Conservation (phyloP, 1,139 yeast genomes). For the Sugiyamaella novakii region DNA sequence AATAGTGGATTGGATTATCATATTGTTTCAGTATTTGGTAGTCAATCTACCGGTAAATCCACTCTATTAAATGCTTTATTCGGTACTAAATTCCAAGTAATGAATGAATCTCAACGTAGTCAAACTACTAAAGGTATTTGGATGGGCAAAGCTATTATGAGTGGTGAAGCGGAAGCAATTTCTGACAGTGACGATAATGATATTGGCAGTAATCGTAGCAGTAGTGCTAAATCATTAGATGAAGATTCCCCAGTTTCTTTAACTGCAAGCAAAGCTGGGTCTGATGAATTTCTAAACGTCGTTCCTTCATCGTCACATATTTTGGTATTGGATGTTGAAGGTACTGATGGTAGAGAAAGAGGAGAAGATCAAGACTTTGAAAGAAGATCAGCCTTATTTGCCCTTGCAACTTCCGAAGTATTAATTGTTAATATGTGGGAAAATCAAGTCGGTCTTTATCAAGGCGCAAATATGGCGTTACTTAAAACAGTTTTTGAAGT, state of each 20-base stretch:
- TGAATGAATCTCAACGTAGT: slow-evolving; percentile 80
- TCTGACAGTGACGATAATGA: slow-evolving; percentile 19
- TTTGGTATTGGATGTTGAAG: slow-evolving; percentile 95
- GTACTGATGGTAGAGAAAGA: slow-evolving; percentile 96
- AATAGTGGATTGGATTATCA: slow-evolving; percentile 76
- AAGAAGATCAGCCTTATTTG: slow-evolving; percentile 92
- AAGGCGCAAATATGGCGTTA: slow-evolving; percentile 96
- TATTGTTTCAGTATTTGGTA: slow-evolving; percentile 92
- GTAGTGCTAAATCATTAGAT: slow-evolving; percentile 17
- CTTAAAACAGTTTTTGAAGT: slow-evolving; percentile 96
- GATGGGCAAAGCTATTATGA: slow-evolving; percentile 59
- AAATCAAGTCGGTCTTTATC: slow-evolving; percentile 93
- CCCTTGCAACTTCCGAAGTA: slow-evolving; percentile 87
- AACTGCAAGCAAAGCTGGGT: slow-evolving; percentile 20
- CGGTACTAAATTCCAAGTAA: slow-evolving; percentile 86
- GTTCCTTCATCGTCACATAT: slow-evolving; percentile 39
- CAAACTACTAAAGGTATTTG: slow-evolving; percentile 93
- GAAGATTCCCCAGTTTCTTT: slow-evolving; percentile 16
- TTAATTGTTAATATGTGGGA: slow-evolving; percentile 95
- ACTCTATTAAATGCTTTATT: slow-evolving; percentile 83
- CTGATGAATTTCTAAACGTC: slow-evolving; percentile 28
- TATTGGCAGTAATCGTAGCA: slow-evolving; percentile 16
- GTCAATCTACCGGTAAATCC: slow-evolving; percentile 95
- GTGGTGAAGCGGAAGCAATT: slow-evolving; percentile 21
- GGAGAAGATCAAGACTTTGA: slow-evolving; percentile 99